These are phyloP conservation scores for Lasiosphaeria ovina DNA, from an alignment of 495 filamentous ascomycete species.

Conservation along the genomic window DNA sequence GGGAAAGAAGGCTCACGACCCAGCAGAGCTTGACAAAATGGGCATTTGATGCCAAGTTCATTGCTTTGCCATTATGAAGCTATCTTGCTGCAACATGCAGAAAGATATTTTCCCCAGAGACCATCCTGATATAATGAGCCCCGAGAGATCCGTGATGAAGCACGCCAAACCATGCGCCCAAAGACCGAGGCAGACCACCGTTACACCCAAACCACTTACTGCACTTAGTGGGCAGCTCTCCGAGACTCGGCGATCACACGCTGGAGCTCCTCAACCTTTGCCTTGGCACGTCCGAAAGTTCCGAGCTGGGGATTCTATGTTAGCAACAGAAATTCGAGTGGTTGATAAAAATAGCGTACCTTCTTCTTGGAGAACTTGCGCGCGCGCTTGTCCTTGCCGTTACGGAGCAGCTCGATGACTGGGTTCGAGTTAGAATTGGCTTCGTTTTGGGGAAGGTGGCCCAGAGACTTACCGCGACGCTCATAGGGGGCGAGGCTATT, in stretches of 20 bases:
- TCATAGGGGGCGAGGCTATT: slow-evolving; percentile 84
- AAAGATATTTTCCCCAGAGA: slow-evolving; percentile 13
- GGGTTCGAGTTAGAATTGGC: too few relatives aligned
- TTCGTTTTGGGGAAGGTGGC: too few relatives aligned
- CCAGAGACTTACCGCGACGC: slow-evolving; percentile 58
- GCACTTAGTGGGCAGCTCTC: slow-evolving; percentile 69
- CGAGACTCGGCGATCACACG: slow-evolving; percentile 95
- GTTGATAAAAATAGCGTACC: slow-evolving; percentile 48
- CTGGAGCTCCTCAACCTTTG: slow-evolving; percentile 97
- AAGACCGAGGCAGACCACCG: slow-evolving; percentile 24
- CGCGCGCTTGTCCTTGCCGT: slow-evolving; percentile 98
- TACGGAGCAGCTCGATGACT: slow-evolving; percentile 94
- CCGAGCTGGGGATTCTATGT: slow-evolving; percentile 59
- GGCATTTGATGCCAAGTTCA: slow-evolving; percentile 6
- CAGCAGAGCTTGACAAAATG: not conserved
- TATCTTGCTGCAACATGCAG: slow-evolving; percentile 11
- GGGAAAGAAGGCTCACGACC: not conserved
- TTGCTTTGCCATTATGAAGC: slow-evolving; percentile 15
- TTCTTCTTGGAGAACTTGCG: slow-evolving; percentile 99
- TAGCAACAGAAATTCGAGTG: not conserved
- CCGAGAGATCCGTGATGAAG: slow-evolving; percentile 17
- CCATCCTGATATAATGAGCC: slow-evolving; percentile 17
- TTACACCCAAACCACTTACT: slow-evolving; percentile 9
- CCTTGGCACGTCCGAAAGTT: slow-evolving; percentile 95
- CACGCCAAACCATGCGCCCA: slow-evolving; percentile 22